Evolutionary conservation across 2,329 filamentous ascomycete species (phyloP).

Genomic region (Ascocoryne sarcoides): DNA sequence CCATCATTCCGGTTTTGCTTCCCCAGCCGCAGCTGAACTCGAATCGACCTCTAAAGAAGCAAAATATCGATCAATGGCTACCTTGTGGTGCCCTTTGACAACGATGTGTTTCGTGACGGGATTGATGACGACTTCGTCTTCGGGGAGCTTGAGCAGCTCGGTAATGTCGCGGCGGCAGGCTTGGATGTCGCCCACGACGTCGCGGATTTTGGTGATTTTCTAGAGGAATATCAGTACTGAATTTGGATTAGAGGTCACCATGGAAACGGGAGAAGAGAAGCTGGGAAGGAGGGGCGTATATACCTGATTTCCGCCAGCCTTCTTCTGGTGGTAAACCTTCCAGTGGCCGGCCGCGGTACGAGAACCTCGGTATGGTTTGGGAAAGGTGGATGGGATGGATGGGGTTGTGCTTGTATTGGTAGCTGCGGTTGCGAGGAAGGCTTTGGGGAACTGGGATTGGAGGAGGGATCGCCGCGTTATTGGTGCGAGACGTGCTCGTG

Average conservation of each 20-base stretch:
- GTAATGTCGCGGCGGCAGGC: conserved; percentile 57
- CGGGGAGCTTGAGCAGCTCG: conserved; percentile 45
- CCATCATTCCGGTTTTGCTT: no score
- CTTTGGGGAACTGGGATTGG: no score
- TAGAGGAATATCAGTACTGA: no score
- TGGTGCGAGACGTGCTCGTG: conserved; percentile 23
- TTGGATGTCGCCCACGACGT: conserved; percentile 63
- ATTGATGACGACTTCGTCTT: conserved; percentile 39
- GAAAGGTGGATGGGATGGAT: conserved; percentile 7
- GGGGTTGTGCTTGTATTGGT: conserved; percentile 5
- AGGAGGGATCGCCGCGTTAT: conserved; percentile 6
- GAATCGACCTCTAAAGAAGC: no score
- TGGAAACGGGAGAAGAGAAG: no score
- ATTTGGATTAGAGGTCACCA: no score
- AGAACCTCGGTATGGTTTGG: conserved; percentile 41
- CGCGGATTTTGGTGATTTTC: conserved; percentile 68
- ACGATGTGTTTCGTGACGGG: conserved; percentile 62
- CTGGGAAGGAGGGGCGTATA: no score
- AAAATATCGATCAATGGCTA: conserved; percentile 28
- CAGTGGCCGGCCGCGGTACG: conserved; percentile 64
- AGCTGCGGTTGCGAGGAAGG: conserved; percentile 1
- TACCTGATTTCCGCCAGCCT: conserved; percentile 69
- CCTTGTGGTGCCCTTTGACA: no score
- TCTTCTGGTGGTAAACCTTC: conserved; percentile 66
- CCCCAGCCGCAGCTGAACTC: no score